A percentile compares a stretch with the other conserved stretches of the same genome.
These are phyloP conservation scores for Fusarium nelsonii DNA, from an alignment of 2,329 filamentous ascomycete species.

Conservation along the genomic window DNA sequence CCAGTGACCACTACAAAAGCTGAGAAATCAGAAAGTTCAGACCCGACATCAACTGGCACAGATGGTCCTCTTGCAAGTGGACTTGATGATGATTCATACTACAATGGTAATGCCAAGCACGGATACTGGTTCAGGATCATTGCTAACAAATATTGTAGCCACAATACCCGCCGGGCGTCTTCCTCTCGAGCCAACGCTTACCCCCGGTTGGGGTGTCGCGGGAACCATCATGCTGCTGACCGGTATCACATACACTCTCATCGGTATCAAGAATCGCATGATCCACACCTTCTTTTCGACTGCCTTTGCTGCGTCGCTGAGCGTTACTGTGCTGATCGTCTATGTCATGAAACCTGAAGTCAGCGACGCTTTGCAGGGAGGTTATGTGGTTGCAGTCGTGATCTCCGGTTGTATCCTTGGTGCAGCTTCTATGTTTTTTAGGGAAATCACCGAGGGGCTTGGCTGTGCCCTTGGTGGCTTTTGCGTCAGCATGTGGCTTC, in stretches of 20 bases:
- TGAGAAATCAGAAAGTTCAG: constrained; percentile 24
- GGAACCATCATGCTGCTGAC: constrained; percentile 81
- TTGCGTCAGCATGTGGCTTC: constrained; percentile 89
- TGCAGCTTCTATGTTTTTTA: constrained; percentile 79
- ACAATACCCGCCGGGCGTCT: constrained; percentile 67
- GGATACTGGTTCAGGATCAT: not conserved
- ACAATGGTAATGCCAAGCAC: constrained; percentile 51
- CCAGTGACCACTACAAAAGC: constrained; percentile 31
- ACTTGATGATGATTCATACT: constrained; percentile 49
- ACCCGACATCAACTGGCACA: constrained; percentile 40
- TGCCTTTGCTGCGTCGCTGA: constrained; percentile 77
- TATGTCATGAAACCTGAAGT: constrained; percentile 90
- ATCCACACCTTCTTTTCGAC: constrained; percentile 85
- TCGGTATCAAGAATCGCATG: constrained; percentile 86
- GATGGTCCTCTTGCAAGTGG: constrained; percentile 32
- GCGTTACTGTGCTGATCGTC: constrained; percentile 83
- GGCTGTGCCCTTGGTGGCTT: constrained; percentile 90
- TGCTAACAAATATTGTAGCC: constrained; percentile 49
- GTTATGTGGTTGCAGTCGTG: constrained; percentile 83
- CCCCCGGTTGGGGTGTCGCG: constrained; percentile 83
- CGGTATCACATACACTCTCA: constrained; percentile 77
- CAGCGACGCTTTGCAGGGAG: constrained; percentile 81
- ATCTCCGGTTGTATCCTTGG: constrained; percentile 81
- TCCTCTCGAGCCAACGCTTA: constrained; percentile 79
- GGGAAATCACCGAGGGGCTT: constrained; percentile 83